Percentiles rank a stretch among this genome's conserved stretches.
phyloP scores from a whole-genome alignment of 805 yeast species.

The Yamadazyma endophytica region DNA sequence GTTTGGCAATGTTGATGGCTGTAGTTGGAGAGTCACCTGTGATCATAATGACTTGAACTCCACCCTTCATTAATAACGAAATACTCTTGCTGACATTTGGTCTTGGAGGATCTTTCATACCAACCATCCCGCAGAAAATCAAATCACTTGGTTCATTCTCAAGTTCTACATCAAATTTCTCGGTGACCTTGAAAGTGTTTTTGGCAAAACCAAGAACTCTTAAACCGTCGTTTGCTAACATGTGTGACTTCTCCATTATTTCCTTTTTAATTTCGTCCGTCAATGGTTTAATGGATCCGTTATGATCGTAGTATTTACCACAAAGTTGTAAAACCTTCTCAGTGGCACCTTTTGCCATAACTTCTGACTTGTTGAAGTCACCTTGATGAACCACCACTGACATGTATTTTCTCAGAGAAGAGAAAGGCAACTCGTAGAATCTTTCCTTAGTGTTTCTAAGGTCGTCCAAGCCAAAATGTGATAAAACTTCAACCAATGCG shows the following conservation, averaged over 20 bases:
- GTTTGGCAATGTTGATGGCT: constrained; percentile 78
- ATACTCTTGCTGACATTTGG: constrained; percentile 77
- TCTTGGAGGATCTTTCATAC: constrained; percentile 98
- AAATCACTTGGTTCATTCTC: constrained; percentile 52
- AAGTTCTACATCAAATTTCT: constrained; percentile 22
- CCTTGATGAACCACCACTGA: constrained; percentile 70
- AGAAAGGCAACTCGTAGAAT: constrained; percentile 75
- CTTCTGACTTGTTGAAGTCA: constrained; percentile 49
- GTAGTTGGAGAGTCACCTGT: constrained; percentile 93
- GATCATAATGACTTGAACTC: constrained; percentile 97
- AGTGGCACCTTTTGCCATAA: constrained; percentile 86
- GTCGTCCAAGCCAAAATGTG: constrained; percentile 71
- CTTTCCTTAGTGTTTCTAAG: constrained; percentile 57
- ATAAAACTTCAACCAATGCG: constrained; percentile 75
- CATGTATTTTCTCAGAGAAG: constrained; percentile 83
- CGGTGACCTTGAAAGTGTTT: constrained; percentile 28
- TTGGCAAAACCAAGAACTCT: constrained; percentile 81
- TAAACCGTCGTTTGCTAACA: constrained; percentile 77
- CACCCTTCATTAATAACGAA: constrained; percentile 76
- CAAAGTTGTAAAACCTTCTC: constrained; percentile 68
- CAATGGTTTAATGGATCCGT: constrained; percentile 58
- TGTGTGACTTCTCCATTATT: constrained; percentile 56
- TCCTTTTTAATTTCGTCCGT: constrained; percentile 44
- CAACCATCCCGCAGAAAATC: constrained; percentile 79
- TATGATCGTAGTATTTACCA: constrained; percentile 51